Base-by-base conservation (phyloP, 441 rosid genomes). In the Pelargonium cotyledonis region DNA sequence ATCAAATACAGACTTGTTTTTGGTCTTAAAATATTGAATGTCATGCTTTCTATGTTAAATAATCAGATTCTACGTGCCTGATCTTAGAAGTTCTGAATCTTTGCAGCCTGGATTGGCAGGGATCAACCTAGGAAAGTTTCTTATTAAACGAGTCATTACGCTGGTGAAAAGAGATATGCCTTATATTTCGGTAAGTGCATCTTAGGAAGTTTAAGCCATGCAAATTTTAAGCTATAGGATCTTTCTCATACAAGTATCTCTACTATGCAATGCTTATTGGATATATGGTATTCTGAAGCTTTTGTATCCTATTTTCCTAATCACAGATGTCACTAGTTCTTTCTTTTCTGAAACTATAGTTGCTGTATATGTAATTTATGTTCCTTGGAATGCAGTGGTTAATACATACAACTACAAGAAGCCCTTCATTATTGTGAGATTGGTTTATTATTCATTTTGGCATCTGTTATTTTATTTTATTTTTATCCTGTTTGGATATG, bases 21-120 rank as follows among this genome's bases (percentile, higher is more conserved):
- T 9, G 9, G 38, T 47, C 18, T 47, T 26, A 57, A 29, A 47
- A 60, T 60, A 21, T 57, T 63, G n/a, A 35, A 23, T 29, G 61
- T 19, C 40, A n/a, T 40, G 57, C 16, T 71, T 26, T 23, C 16
- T 14, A 41, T 8, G 18, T 35, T 58, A 14, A 23, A 31, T 8
- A 47, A 51, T 19, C 14, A 35, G 65, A 62, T 68, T 71, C 69
- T 70, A 49, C 68, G 46, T 43, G 26, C 66, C 79, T 72, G 71
- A 70, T 53, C 61, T 65, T 2, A 70, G 8, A 46, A 51, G 76
- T 79, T 79, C 62, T 67, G 76, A 74, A 72, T 58, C 75, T 82
- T 74, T 74, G 69, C 90, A 95, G 99, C 91, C 95, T 78, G 99
- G 98, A 72, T 84, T 95, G 86, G 92, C 90, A 65, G 99, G 98